Percentiles rank a stretch among this genome's conserved stretches.
These are phyloP conservation scores for Xylaria sp. DNA, from an alignment of 2,329 filamentous ascomycete genomes.

Conservation along the genomic window DNA sequence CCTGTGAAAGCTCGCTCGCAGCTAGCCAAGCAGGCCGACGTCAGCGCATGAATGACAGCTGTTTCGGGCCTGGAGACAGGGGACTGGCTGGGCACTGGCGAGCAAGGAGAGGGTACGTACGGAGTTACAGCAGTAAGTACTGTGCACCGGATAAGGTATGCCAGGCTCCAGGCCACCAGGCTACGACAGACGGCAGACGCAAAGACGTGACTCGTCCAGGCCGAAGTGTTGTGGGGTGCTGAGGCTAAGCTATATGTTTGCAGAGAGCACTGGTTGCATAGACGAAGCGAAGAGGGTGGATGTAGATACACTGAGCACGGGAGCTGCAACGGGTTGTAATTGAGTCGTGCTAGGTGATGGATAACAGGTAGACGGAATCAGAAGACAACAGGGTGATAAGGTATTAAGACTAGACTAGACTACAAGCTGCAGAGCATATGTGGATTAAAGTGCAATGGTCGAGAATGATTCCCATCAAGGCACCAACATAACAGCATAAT, in stretches of 20 bases:
- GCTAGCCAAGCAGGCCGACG: slow-evolving; percentile 57
- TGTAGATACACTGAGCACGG: neutral
- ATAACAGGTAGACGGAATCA: neutral
- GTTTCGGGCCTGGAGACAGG: slow-evolving; percentile 25
- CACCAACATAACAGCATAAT: neutral
- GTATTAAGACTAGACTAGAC: slow-evolving; percentile 3
- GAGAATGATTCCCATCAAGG: slow-evolving; percentile 3
- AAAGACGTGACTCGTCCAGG: slow-evolving; percentile 31
- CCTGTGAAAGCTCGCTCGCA: slow-evolving; percentile 50
- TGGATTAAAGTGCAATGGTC: neutral
- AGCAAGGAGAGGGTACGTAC: slow-evolving; percentile 17
- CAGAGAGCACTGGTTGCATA: slow-evolving; percentile 2
- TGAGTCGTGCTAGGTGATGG: neutral
- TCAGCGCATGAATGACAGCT: slow-evolving; percentile 58
- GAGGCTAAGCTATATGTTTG: neutral
- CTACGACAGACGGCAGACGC: slow-evolving; percentile 22
- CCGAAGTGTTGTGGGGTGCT: slow-evolving; percentile 18
- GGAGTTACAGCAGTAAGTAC: neutral
- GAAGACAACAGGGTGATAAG: neutral
- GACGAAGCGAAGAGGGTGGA: neutral
- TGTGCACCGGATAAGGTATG: neutral
- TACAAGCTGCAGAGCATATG: neutral
- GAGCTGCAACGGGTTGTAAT: neutral
- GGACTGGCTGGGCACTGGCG: slow-evolving; percentile 19
- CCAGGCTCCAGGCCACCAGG: slow-evolving; percentile 2